Evolutionary conservation across 2,329 filamentous ascomycete species (phyloP).

Genomic region (Ophiostoma ulmi): DNA sequence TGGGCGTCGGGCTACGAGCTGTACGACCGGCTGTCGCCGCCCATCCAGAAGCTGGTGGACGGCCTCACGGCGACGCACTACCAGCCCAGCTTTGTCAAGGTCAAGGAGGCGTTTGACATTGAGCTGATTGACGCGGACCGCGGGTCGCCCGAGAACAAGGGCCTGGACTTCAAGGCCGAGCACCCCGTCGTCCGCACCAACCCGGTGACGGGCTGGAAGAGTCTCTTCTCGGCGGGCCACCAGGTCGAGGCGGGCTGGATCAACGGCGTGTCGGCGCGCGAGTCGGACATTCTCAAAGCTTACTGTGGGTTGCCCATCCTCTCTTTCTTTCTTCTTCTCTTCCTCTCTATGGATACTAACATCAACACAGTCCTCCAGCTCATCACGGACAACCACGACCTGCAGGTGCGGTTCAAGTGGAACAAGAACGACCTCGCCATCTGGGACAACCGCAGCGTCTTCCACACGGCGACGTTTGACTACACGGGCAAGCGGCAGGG

Average conservation of each 20-base stretch:
- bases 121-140: background rate
- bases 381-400: constrained; percentile 33
- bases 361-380: constrained; percentile 29
- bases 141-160: background rate
- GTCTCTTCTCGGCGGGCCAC: constrained; percentile 34
- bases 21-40: constrained; percentile 40
- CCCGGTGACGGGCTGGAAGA: constrained; percentile 35
- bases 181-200: constrained; percentile 30
- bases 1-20: constrained; percentile 65
- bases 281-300: constrained; percentile 31
- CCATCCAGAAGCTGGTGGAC: constrained; percentile 31
- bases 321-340: background rate
- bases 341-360: background rate
- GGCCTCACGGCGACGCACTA: background rate
- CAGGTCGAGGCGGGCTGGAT: constrained; percentile 32
- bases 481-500: constrained; percentile 32
- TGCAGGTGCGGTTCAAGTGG: constrained; percentile 34
- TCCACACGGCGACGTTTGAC: constrained; percentile 33
- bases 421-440: constrained; percentile 32
- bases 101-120: background rate
- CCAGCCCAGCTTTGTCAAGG: background rate
- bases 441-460: constrained; percentile 34
- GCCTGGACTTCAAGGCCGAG: background rate
- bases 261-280: constrained; percentile 35
- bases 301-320: constrained; percentile 27